Evolutionary conservation across 306 rosid genomes (phyloP).

Genomic region (Trifolium pratense): DNA sequence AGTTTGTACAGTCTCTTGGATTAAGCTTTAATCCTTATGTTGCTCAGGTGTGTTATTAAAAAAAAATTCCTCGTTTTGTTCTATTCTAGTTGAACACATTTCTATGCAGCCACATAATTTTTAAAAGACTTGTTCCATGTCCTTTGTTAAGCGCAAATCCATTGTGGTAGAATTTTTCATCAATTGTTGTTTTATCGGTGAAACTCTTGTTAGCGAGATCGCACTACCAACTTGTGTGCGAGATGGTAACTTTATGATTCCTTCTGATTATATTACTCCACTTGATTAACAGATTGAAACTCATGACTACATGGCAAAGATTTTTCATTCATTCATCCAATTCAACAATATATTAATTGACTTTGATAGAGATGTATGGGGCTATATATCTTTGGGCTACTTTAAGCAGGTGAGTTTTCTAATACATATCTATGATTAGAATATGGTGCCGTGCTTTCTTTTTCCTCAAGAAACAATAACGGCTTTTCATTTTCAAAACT

Average conservation of each 20-base stretch:
- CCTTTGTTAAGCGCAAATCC: not conserved
- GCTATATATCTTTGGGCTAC: slow-evolving; percentile 88
- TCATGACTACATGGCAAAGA: slow-evolving; percentile 92
- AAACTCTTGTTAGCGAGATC: not conserved
- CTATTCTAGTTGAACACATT: not conserved
- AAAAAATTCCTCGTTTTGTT: not conserved
- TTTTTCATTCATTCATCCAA: slow-evolving; percentile 66
- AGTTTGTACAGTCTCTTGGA: slow-evolving; percentile 77
- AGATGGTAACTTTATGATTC: not conserved
- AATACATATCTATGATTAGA: slow-evolving; percentile 4
- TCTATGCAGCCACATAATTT: not conserved
- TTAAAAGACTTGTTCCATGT: not conserved
- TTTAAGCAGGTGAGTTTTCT: slow-evolving; percentile 75
- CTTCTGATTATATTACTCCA: slow-evolving; percentile 17
- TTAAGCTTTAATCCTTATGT: slow-evolving; percentile 81
- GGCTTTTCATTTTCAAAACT: slow-evolving; percentile 8
- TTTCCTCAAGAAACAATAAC: not conserved
- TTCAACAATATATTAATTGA: slow-evolving; percentile 79
- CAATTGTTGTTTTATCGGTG: slow-evolving; percentile 10
- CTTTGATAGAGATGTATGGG: slow-evolving; percentile 88
- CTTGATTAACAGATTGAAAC: slow-evolving; percentile 75
- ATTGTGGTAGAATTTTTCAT: slow-evolving; percentile 1
- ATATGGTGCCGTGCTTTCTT: not conserved
- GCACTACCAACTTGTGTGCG: not conserved
- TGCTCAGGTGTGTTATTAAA: slow-evolving; percentile 60